Conservation (phyloP, 768 basidiomycete genomes). For the Chiua virens region DNA sequence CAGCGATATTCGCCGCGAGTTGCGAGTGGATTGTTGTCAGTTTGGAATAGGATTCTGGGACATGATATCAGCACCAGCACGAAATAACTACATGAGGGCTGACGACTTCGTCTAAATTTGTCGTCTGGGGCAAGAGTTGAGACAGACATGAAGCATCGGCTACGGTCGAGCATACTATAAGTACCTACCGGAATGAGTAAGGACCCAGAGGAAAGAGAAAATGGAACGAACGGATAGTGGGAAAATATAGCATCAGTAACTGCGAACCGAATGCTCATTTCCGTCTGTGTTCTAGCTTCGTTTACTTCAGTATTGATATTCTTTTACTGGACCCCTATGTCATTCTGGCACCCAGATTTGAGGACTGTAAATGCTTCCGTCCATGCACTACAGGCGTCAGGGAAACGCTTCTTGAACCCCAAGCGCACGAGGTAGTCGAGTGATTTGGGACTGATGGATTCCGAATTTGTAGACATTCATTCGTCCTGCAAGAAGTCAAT, state of each 20-base stretch:
- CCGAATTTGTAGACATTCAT: slow-evolving; percentile 28
- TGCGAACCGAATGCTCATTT: slow-evolving; percentile 22
- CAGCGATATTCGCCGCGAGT: slow-evolving; percentile 16
- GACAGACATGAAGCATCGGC: slow-evolving; percentile 11
- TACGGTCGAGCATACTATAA: slow-evolving; percentile 20
- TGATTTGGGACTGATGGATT: slow-evolving; percentile 21
- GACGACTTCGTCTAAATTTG: slow-evolving; percentile 10
- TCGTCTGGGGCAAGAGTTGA: slow-evolving; percentile 14
- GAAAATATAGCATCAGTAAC: slow-evolving; percentile 29
- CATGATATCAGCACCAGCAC: not conserved
- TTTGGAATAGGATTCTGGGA: slow-evolving; percentile 17
- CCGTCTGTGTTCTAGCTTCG: slow-evolving; percentile 8
- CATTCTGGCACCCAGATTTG: not conserved
- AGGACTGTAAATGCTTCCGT: slow-evolving; percentile 12
- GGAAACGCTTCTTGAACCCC: slow-evolving; percentile 33
- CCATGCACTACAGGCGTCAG: slow-evolving; percentile 26
- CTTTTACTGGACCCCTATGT: slow-evolving; percentile 7
- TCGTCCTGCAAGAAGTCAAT: slow-evolving; percentile 17
- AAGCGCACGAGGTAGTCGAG: slow-evolving; percentile 29
- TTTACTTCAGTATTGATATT: slow-evolving; percentile 10
- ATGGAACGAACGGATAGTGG: slow-evolving; percentile 21
- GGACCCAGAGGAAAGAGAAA: not conserved
- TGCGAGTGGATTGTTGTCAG: slow-evolving; percentile 17
- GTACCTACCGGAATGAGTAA: not conserved
- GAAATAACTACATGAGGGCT: not conserved